phyloP scores from a whole-genome alignment of 179 eudicot genomes.

The Drosera spatulata region DNA sequence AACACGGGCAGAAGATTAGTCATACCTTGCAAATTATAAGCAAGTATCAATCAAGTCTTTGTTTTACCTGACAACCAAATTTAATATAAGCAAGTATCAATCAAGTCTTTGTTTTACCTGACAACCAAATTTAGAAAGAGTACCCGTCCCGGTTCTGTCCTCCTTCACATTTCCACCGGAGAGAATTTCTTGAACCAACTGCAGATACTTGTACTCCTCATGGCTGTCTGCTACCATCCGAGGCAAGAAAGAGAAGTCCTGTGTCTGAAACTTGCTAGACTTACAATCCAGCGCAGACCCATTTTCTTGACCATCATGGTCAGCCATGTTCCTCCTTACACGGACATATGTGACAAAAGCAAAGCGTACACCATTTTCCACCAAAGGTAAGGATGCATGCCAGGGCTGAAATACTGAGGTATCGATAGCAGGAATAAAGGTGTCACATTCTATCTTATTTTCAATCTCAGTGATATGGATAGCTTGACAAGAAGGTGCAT shows the following conservation, averaged over 20 bases:
- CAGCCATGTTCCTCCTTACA: constrained; percentile 37
- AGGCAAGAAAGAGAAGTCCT: constrained; percentile 65
- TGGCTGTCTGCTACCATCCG: constrained; percentile 63
- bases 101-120: constrained; percentile 43
- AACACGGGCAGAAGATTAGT: background rate
- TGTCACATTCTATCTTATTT: constrained; percentile 65
- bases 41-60: background rate
- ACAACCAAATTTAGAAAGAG: constrained; percentile 85
- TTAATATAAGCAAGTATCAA: constrained; percentile 13
- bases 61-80: constrained; percentile 87
- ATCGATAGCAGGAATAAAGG: constrained; percentile 70
- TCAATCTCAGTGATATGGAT: constrained; percentile 84
- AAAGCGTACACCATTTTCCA: constrained; percentile 49
- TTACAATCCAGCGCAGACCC: constrained; percentile 6
- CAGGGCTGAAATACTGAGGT: constrained; percentile 62
- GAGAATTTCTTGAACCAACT: constrained; percentile 61
- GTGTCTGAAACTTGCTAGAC: constrained; percentile 27
- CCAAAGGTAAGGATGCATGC: constrained; percentile 66
- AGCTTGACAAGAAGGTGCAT: constrained; percentile 81
- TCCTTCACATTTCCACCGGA: constrained; percentile 56
- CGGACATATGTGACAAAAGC: constrained; percentile 74
- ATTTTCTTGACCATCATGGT: constrained; percentile 13
- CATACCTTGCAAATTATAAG: no score
- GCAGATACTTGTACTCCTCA: constrained; percentile 66
- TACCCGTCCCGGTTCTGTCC: constrained; percentile 91